These are phyloP conservation scores for Panaeolus cyanescens DNA, from an alignment of 768 basidiomycete species.

Conservation along the genomic window DNA sequence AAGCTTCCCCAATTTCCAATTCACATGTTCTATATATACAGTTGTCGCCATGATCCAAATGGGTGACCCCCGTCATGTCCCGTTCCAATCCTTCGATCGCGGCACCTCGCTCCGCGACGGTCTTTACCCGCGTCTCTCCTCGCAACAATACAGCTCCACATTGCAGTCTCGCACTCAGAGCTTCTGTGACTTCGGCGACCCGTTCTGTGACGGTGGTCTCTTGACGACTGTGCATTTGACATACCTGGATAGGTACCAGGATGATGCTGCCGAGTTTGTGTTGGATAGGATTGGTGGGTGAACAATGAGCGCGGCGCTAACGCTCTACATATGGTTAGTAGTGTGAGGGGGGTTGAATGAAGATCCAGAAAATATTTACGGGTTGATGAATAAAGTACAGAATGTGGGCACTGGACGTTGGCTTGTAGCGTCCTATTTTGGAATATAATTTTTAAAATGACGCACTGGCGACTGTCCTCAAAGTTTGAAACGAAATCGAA, in stretches of 20 bases:
- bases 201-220: slow-evolving; percentile 19
- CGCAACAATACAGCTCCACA: slow-evolving; percentile 21
- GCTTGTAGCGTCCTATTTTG: no score
- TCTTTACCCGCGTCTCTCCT: slow-evolving; percentile 20
- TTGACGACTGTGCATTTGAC: not conserved
- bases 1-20: not conserved
- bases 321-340: no score
- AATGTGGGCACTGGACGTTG: no score
- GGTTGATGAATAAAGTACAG: no score
- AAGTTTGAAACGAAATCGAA: no score
- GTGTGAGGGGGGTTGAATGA: no score
- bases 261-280: slow-evolving; percentile 26
- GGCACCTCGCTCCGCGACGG: slow-evolving; percentile 20
- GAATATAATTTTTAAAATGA: no score
- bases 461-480: no score
- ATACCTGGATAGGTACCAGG: slow-evolving; percentile 25
- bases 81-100: slow-evolving; percentile 24
- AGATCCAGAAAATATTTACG: no score
- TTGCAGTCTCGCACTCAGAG: slow-evolving; percentile 14
- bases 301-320: no score
- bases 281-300: slow-evolving; percentile 27
- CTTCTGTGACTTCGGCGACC: slow-evolving; percentile 23
- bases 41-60: slow-evolving; percentile 22
- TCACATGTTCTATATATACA: not conserved
- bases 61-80: slow-evolving; percentile 12